Evolutionary conservation across 176 grass and related monocot genomes (phyloP).

Genomic region (Aegilops bicornis): DNA sequence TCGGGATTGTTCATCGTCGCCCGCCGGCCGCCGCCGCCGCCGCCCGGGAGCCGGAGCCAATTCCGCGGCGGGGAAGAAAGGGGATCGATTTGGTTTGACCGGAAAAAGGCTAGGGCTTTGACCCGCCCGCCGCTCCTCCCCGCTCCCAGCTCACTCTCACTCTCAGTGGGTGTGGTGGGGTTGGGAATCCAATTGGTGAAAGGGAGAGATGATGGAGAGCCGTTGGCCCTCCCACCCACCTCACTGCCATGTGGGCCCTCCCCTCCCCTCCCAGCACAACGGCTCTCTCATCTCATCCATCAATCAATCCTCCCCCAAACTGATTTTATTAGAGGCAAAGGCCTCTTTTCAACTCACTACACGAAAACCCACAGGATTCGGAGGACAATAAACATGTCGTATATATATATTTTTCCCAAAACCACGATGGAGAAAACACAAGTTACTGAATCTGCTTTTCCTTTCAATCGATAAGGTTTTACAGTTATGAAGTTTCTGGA

Average conservation of each 20-base stretch:
- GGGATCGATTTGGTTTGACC: background rate
- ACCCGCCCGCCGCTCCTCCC: background rate
- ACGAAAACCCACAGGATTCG: no score
- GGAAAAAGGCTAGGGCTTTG: background rate
- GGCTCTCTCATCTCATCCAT: background rate
- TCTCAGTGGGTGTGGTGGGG: no score
- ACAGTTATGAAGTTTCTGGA: no score
- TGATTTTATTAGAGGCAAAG: no score
- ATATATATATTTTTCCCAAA: no score
- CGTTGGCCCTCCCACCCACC: no score
- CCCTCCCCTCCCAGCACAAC: background rate
- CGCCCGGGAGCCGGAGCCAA: background rate
- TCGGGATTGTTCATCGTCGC: constrained; percentile 4
- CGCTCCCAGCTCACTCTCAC: background rate
- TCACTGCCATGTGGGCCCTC: background rate
- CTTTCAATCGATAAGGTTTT: no score
- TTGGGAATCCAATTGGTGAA: background rate
- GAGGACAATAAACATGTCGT: no score
- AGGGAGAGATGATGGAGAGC: background rate
- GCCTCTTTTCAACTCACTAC: no score
- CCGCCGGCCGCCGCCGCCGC: background rate
- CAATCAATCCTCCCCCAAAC: no score
- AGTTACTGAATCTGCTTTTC: no score
- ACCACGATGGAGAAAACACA: no score
- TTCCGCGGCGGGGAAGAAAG: background rate